Conservation (phyloP, 2,329 filamentous ascomycete genomes). For the Tolypocladium sp. region DNA sequence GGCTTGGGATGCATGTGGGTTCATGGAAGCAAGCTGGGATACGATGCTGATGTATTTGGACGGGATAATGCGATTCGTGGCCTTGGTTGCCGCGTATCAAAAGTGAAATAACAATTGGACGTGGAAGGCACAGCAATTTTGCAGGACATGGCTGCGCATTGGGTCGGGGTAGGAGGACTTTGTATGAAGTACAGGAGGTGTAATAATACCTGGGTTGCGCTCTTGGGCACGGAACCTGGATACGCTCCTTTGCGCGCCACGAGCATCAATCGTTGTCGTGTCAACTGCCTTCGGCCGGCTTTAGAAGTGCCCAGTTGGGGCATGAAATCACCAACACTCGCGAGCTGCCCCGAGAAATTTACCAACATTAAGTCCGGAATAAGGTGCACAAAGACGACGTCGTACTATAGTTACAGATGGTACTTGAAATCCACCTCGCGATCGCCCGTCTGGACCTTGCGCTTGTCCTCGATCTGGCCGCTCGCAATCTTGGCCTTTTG, state of each 20-base stretch:
- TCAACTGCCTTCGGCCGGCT: not conserved
- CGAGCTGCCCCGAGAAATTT: not conserved
- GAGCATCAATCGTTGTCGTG: not conserved
- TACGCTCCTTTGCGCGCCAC: not conserved
- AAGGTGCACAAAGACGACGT: not conserved
- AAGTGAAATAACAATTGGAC: too few species aligned
- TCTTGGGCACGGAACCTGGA: not conserved
- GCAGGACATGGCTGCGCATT: too few species aligned
- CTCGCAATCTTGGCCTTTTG: constrained; percentile 21
- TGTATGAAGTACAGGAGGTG: too few species aligned
- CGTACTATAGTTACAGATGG: constrained; percentile 17
- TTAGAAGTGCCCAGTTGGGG: not conserved
- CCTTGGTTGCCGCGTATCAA: too few species aligned
- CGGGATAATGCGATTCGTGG: too few species aligned
- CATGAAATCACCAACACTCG: not conserved
- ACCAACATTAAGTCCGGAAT: not conserved
- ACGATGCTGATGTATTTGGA: too few species aligned
- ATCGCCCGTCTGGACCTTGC: constrained; percentile 36
- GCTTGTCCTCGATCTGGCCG: constrained; percentile 32
- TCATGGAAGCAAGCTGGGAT: too few species aligned
- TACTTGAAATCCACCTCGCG: constrained; percentile 38
- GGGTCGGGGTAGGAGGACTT: not conserved
- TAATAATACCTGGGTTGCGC: not conserved
- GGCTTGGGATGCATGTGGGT: not conserved
- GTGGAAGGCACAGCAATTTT: too few species aligned